These are phyloP conservation scores for Phlebopus sp. DNA, from an alignment of 1,284 basidiomycete species.

Conservation along the genomic window DNA sequence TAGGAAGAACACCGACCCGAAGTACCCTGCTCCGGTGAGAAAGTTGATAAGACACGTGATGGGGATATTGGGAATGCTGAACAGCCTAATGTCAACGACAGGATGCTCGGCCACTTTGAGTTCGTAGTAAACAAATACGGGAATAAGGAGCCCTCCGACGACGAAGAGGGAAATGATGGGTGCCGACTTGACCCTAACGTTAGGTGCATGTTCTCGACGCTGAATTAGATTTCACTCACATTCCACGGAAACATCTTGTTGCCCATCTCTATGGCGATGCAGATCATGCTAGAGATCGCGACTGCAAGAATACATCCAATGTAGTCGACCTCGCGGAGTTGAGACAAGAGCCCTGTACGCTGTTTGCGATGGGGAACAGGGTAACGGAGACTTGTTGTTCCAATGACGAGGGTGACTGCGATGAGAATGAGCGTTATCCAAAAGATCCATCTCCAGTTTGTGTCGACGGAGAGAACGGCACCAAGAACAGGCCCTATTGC, in stretches of 20 bases:
- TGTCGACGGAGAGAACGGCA: constrained; percentile 28
- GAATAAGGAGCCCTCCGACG: constrained; percentile 29
- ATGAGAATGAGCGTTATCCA: constrained; percentile 36
- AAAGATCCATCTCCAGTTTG: constrained; percentile 32
- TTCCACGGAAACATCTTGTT: constrained; percentile 35
- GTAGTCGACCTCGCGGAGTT: constrained; percentile 32
- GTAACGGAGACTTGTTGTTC: constrained; percentile 27
- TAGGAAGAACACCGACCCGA: constrained; percentile 34
- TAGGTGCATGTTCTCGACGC: constrained; percentile 1
- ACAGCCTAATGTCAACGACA: constrained; percentile 30
- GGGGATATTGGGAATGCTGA: constrained; percentile 33
- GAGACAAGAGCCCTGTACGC: constrained; percentile 30
- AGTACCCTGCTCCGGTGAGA: constrained; percentile 36
- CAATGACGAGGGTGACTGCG: constrained; percentile 27
- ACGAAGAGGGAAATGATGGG: constrained; percentile 28
- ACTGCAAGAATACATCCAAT: constrained; percentile 27
- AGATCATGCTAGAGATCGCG: constrained; percentile 35
- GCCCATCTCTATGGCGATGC: constrained; percentile 35
- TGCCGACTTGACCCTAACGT: constrained; percentile 22
- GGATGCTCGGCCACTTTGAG: constrained; percentile 33
- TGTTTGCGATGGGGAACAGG: constrained; percentile 33
- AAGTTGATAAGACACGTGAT: constrained; percentile 35
- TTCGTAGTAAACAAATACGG: constrained; percentile 33
- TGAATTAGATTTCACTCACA: constrained; percentile 17
- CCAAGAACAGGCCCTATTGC: constrained; percentile 32